A percentile compares a stretch with the other conserved stretches of the same genome.
Conservation (phyloP, 2,329 filamentous ascomycete species). For the Pseudogymnoascus sp. region DNA sequence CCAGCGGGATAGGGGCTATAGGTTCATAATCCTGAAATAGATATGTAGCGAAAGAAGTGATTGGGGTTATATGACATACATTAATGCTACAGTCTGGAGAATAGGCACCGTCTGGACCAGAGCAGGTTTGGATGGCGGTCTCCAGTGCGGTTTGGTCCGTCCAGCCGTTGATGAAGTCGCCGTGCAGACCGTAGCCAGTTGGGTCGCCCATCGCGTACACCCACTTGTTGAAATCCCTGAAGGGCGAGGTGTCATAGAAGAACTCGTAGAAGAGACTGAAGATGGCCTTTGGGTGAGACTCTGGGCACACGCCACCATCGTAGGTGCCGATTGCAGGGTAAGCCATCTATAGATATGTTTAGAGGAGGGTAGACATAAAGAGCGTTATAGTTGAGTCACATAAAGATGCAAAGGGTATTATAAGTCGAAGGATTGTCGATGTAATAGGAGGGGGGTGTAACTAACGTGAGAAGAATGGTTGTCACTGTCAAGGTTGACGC, state of each 20-base stretch:
- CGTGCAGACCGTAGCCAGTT: constrained; percentile 16
- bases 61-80: neutral
- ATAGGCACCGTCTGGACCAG: constrained; percentile 1
- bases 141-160: constrained; percentile 9
- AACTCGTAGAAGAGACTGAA: constrained; percentile 16
- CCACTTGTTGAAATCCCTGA: constrained; percentile 11
- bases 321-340: constrained; percentile 11
- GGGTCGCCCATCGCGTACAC: constrained; percentile 15
- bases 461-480: constrained; percentile 17
- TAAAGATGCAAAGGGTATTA: neutral
- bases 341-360: neutral
- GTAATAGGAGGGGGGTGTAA: neutral
- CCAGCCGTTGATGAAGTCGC: constrained; percentile 18
- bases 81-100: constrained; percentile 7
- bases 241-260: constrained; percentile 11
- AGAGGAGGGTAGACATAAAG: neutral
- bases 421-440: neutral
- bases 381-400: neutral
- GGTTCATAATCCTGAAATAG: neutral
- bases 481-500: constrained; percentile 15
- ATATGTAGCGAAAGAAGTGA: neutral
- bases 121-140: constrained; percentile 12
- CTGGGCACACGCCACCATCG: constrained; percentile 16
- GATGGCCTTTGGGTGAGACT: constrained; percentile 15
- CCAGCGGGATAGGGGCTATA: neutral